Evolutionary conservation across 495 filamentous ascomycete species (phyloP), one percentile per base, ranked within the genome.

Genomic region (Echria macrotheca): DNA sequence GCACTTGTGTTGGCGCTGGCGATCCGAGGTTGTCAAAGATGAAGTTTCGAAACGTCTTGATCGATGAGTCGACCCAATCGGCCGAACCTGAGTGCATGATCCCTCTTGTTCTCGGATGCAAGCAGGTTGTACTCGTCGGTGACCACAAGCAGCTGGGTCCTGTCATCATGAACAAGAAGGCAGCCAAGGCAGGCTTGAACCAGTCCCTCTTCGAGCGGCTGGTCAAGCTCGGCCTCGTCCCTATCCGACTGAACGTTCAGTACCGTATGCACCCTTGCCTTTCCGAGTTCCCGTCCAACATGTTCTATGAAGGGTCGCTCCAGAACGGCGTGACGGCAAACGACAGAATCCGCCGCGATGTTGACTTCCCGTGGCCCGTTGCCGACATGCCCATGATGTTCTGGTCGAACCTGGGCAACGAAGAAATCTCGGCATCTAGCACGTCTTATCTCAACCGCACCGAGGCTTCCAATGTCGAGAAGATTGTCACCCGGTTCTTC

Each of bases 111-210:
- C 76, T 99, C 5, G 94, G 93, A 24, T 97, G 93, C 75, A 99
- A 97, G 73, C 93, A 99, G 63, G 89, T 95, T 24, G 93, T 99
- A 3, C 80, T 99, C 15, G 93, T 99, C 40, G 93, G 93, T 50
- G 93, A 99, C 69, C 94, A 99, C 68, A 94, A 96, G 66, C 93
- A 99, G 67, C 83, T 99, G 49, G 93, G 93, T 0, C 93, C 93
- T 7, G 93, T 99, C 58, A 96, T 99, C 66, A 99, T 99, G 94
- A 97, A 97, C 77, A 99, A 99, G 79, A 97, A 96, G 68, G 93
- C 93, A 3, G 93, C 93, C 54, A 96, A 96, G 68, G 93, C 93
- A 45, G 93, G 93, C 53, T 72, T 99, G 19, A 96, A 97, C 66
- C 94, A 97, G 68, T 96, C 90, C 8, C 79, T 99, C 36, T 99